Evolutionary conservation across 257 asterid genomes (phyloP), one percentile per base, ranked within the genome.

Genomic region (Ilex asprella): DNA sequence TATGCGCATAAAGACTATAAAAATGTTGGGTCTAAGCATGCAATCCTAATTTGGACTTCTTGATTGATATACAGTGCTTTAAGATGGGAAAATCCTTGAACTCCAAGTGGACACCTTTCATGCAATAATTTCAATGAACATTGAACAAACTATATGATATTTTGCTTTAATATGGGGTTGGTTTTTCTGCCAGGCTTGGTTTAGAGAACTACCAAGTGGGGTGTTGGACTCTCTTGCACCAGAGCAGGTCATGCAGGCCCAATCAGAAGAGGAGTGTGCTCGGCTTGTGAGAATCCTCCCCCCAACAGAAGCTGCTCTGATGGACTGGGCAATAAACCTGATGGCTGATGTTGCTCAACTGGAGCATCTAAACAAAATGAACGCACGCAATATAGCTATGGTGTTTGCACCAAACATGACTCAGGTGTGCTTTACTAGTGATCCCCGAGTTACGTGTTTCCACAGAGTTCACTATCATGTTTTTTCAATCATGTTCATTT

Each of bases 351-450:
- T 88, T 63, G 96, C 98, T 44, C 91, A 91, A 77, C 53, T 86
- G 27, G 94, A 91, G 72, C 41, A 76, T 64, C 75, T 74, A 39
- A 91, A 86, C 81, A 91, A 91, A 73, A 91, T 88, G 98, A 86
- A 84, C 54, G 88, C 96, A 3, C 94, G 95, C 16, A 91, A 91
- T 61, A 69, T 88, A 4, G 96, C 95, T 59, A 84, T 86, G 95
- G 98, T 91, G 44, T 91, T 91, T 47, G 95, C 98, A 8, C 98
- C 96, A 32, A 91, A 91, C 53, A 88, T 88, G 98, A 91, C 98
- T 66, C 86, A 85, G 88, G 97, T 85, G 41, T 35, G 41, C 41
- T 35, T 35, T 35, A 35, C 41, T 35, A 35, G 41, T 35, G 41
- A 35, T 35, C 41, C 41, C 27, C 41, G 8, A 35, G 41, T 35